Conservation (phyloP, 2,329 filamentous ascomycete genomes). For the Xylariaceae sp. region DNA sequence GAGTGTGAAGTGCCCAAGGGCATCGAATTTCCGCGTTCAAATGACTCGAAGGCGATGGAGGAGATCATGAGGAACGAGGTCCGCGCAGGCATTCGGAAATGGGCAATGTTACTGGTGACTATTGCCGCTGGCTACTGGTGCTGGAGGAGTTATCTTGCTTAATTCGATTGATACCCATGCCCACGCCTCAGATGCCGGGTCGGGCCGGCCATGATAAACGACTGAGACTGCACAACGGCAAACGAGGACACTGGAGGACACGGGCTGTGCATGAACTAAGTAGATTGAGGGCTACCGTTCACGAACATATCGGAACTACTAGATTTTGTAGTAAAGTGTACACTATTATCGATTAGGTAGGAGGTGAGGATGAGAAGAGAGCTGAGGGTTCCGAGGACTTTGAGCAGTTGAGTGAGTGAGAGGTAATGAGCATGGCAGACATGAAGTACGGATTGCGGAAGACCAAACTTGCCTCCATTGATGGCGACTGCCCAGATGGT, state of each 20-base stretch:
- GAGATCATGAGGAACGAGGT: slow-evolving; percentile 23
- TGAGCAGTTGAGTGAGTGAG: no score
- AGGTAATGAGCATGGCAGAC: no score
- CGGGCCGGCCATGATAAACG: neutral
- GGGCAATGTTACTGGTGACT: slow-evolving; percentile 19
- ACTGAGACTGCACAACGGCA: neutral
- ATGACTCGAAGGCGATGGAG: slow-evolving; percentile 25
- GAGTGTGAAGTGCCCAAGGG: slow-evolving; percentile 20
- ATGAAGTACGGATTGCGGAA: no score
- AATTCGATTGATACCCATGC: slow-evolving; percentile 5
- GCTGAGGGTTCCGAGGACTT: no score
- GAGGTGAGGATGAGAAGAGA: no score
- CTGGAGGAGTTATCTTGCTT: slow-evolving; percentile 14
- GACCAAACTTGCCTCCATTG: no score
- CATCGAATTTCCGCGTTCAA: slow-evolving; percentile 23
- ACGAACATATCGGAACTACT: no score
- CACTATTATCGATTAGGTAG: no score
- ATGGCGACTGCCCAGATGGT: neutral
- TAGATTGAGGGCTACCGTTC: no score
- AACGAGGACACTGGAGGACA: neutral
- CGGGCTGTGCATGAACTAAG: no score
- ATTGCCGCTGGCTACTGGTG: slow-evolving; percentile 13
- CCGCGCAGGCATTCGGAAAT: slow-evolving; percentile 19
- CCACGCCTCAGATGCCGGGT: neutral
- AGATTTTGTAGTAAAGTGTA: no score